These are phyloP conservation scores for Fusarium decemcellulare DNA, from an alignment of 2,329 filamentous ascomycete species.

Conservation along the genomic window DNA sequence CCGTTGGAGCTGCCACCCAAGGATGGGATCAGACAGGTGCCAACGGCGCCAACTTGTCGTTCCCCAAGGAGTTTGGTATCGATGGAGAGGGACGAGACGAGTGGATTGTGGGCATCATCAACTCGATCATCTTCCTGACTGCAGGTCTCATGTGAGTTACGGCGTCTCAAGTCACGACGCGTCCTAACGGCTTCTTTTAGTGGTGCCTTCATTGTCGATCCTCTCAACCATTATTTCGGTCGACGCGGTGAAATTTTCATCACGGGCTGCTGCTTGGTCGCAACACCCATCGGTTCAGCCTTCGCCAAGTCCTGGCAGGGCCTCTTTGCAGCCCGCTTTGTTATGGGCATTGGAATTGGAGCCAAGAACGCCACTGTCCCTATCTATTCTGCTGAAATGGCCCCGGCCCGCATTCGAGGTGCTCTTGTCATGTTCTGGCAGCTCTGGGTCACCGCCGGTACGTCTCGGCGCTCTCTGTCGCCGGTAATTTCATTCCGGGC, in stretches of 20 bases:
- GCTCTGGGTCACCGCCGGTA: constrained; percentile 42
- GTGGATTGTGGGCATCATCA: no score
- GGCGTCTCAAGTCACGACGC: no score
- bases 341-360: constrained; percentile 77
- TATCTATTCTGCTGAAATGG: constrained; percentile 79
- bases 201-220: constrained; percentile 55
- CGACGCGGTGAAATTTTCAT: constrained; percentile 76
- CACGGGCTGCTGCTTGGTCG: constrained; percentile 57
- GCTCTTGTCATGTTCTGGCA: constrained; percentile 86
- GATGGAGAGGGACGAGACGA: no score
- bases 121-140: no score
- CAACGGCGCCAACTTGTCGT: no score
- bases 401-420: constrained; percentile 75
- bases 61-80: no score
- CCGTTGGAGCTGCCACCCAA: no score
- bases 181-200: no score
- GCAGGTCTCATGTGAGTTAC: no score
- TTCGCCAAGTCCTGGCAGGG: constrained; percentile 75
- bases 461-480: no score
- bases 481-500: no score
- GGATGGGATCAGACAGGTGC: no score
- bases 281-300: constrained; percentile 3
- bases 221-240: constrained; percentile 74
- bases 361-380: constrained; percentile 75
- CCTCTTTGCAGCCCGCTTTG: constrained; percentile 73